Base-by-base conservation (phyloP, 2,329 filamentous ascomycete species). In the Neonectria coccinea region DNA sequence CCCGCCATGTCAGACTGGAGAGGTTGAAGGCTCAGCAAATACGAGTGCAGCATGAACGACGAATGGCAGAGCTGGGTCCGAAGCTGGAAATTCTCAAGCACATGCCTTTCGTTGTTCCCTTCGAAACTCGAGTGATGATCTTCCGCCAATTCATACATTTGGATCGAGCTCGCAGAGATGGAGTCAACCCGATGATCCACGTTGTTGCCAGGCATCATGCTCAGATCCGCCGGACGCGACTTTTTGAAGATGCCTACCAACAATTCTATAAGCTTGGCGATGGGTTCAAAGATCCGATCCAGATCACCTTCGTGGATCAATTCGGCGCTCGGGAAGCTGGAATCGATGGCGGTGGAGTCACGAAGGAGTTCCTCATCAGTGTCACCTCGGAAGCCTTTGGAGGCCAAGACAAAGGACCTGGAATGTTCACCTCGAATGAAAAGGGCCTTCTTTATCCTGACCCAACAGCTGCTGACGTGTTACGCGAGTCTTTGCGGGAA, bases 31-130 rank as follows among this genome's bases (percentile, higher is more conserved):
- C 84, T 42, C 86, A 89, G 68, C 89, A 93, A 73, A 86, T 89
- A 67, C 89, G 89, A 73, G 85, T 86, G 7, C 89, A 89, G 47
- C 85, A 90, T 41, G 89, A 90, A 70, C 89, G 92, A 68, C 87
- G 92, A 65, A 81, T 97, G 25, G 92, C 94, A 52, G 87, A 91
- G 14, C 89, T 97, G 65, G 93, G 92, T 0, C 95, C 96, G 1
- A 91, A 95, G 70, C 83, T 97, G 10, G 94, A 97, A 74, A 92
- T 99, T 5, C 80, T 99, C 55, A 91, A 96, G 70, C 97, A 98
- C 74, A 97, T 99, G 90, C 96, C 96, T 0, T 99, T 98, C 76
- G 92, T 95, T 70, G 96, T 99, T 48, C 96, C 95, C 0, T 99
- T 99, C 72, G 89, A 92, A 41, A 96, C 92, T 0, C 86, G 96